Evolutionary conservation across 305 asterid genomes (phyloP).

Genomic region (Fraxinus floribunda): DNA sequence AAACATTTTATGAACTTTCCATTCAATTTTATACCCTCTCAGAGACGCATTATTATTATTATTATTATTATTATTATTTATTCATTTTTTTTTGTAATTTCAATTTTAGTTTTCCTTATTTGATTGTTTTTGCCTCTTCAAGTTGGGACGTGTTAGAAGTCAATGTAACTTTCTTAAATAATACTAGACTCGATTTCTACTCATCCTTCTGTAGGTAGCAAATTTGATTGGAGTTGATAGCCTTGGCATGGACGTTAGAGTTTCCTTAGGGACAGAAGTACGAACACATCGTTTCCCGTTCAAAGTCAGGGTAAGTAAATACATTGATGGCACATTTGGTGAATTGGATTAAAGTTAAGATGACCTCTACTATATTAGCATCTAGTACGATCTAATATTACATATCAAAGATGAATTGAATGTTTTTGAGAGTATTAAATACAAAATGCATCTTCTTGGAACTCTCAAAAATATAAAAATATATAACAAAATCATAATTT

Average conservation of each 20-base stretch:
- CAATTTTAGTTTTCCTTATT: neutral
- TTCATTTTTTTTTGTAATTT: neutral
- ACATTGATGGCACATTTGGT: neutral
- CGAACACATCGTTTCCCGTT: conserved; percentile 74
- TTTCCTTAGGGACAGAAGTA: conserved; percentile 64
- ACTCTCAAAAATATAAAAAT: neutral
- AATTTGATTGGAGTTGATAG: conserved; percentile 76
- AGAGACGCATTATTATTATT: neutral
- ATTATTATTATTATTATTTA: no score
- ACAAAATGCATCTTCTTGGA: neutral
- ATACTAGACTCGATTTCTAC: conserved; percentile 18
- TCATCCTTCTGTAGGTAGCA: conserved; percentile 49
- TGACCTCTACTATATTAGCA: neutral
- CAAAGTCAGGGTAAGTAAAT: conserved; percentile 59
- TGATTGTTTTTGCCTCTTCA: neutral
- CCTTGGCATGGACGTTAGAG: conserved; percentile 79
- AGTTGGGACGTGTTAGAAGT: neutral
- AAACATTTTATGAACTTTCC: neutral
- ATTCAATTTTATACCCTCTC: neutral
- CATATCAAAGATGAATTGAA: neutral
- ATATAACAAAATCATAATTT: neutral
- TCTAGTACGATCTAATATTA: neutral
- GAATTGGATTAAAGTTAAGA: neutral
- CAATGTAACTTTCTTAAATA: neutral
- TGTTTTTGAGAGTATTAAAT: neutral